Conservation (phyloP, 352 stramenopile genomes). For the Phytophthora pseudosyringae region DNA sequence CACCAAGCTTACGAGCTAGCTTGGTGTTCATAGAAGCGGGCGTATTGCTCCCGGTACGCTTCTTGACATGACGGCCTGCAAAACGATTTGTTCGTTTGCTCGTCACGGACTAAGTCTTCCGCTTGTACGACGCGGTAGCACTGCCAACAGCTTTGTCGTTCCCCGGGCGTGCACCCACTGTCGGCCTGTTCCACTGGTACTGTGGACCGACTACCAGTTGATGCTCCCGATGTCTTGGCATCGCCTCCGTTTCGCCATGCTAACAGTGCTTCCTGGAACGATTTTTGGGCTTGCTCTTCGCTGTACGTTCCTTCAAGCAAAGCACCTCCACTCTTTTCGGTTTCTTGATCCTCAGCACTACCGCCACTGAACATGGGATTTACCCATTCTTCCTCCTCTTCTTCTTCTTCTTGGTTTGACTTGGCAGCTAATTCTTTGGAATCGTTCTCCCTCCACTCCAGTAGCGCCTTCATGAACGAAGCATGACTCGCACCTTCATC, state of each 20-base stretch:
- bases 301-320: constrained; percentile 70
- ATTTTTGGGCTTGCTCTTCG: constrained; percentile 72
- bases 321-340: constrained; percentile 36
- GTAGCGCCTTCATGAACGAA: constrained; percentile 81
- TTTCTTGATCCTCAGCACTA: constrained; percentile 9
- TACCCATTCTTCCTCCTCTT: constrained; percentile 61
- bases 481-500: constrained; percentile 74
- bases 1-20: constrained; percentile 9
- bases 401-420: constrained; percentile 45
- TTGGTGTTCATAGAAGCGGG: constrained; percentile 48
- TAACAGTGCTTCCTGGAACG: constrained; percentile 62
- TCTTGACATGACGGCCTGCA: constrained; percentile 50
- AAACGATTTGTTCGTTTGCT: constrained; percentile 57
- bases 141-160: constrained; percentile 82
- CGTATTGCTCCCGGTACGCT: constrained; percentile 58
- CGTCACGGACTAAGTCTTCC: constrained; percentile 53
- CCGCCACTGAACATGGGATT: constrained; percentile 54
- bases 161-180: constrained; percentile 44
- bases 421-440: constrained; percentile 13
- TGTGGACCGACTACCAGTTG: not conserved
- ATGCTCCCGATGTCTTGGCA: not conserved
- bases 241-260: constrained; percentile 56
- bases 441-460: constrained; percentile 74
- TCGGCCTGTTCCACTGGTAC: constrained; percentile 52
- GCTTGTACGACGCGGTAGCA: constrained; percentile 68